These are phyloP conservation scores for Prasinococcaceae sp. DNA, from an alignment of 139 green algal genomes.

Conservation along the genomic window DNA sequence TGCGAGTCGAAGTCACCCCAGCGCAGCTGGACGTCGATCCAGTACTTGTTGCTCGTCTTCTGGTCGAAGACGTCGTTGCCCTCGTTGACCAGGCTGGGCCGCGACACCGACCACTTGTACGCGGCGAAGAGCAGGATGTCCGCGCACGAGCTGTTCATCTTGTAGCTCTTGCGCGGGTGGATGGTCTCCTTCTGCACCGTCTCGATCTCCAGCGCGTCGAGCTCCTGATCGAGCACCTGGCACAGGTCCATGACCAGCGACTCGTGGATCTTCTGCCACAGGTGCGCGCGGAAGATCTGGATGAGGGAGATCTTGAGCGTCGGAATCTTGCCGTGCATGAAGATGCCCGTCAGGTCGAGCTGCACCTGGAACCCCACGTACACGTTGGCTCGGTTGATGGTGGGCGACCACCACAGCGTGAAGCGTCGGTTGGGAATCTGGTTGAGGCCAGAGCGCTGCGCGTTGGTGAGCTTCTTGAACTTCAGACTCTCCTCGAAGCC, in stretches of 20 bases:
- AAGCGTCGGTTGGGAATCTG: constrained; percentile 99
- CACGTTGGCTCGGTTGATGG: constrained; percentile 99
- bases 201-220: constrained; percentile 99
- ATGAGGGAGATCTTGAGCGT: constrained; percentile 99
- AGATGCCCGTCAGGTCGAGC: constrained; percentile 99
- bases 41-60: constrained; percentile 98
- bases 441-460: constrained; percentile 90
- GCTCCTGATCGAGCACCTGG: constrained; percentile 92
- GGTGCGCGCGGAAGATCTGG: constrained; percentile 97
- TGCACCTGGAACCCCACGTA: constrained; percentile 99
- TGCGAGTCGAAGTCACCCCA: constrained; percentile 98
- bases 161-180: constrained; percentile 97
- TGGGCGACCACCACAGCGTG: constrained; percentile 98
- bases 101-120: constrained; percentile 90
- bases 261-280: constrained; percentile 99
- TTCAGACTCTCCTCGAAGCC: constrained; percentile 87
- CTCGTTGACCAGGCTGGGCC: constrained; percentile 87
- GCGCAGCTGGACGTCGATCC: constrained; percentile 49
- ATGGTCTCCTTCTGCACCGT: constrained; percentile 99
- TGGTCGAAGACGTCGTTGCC: constrained; percentile 83
- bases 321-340: constrained; percentile 99
- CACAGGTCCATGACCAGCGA: constrained; percentile 83
- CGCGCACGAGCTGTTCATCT: constrained; percentile 93
- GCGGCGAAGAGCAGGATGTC: constrained; percentile 96
- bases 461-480: constrained; percentile 99